These are phyloP conservation scores for Mortierella sp. DNA, from an alignment of 371 early-diverging fungal species.

Conservation along the genomic window DNA sequence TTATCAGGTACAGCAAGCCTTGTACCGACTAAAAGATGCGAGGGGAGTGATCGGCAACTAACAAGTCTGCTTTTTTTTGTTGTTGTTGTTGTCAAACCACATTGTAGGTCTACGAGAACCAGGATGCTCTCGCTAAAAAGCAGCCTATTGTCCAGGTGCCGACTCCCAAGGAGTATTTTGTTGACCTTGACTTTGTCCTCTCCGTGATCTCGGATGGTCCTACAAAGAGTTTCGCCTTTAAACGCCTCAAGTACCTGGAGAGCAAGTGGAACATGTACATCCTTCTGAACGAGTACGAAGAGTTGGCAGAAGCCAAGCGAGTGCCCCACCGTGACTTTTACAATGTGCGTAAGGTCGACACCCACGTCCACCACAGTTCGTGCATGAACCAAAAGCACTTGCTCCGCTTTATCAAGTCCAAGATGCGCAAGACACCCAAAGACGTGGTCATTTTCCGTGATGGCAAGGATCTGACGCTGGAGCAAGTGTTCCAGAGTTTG, in stretches of 20 bases:
- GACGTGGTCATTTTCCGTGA: slow-evolving; percentile 83
- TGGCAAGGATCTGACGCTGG: slow-evolving; percentile 75
- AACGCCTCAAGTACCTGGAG: slow-evolving; percentile 94
- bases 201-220: slow-evolving; percentile 93
- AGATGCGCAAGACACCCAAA: slow-evolving; percentile 86
- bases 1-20: slow-evolving; percentile 63
- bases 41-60: too few species aligned
- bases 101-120: slow-evolving; percentile 46
- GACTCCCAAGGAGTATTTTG: slow-evolving; percentile 87
- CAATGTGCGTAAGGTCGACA: slow-evolving; percentile 99
- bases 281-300: slow-evolving; percentile 92
- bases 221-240: slow-evolving; percentile 93
- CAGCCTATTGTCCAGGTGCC: slow-evolving; percentile 71
- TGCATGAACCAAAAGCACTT: slow-evolving; percentile 99
- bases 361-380: slow-evolving; percentile 97
- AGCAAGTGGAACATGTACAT: slow-evolving; percentile 95
- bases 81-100: too few species aligned
- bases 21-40: too few species aligned
- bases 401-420: slow-evolving; percentile 96
- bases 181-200: slow-evolving; percentile 90
- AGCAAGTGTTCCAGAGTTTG: slow-evolving; percentile 91
- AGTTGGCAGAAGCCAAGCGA: slow-evolving; percentile 92
- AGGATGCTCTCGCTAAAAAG: slow-evolving; percentile 31
- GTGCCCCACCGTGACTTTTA: slow-evolving; percentile 98
- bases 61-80: too few species aligned